These are phyloP conservation scores for Gossypium australe DNA, from an alignment of 345 rosid genomes.

Conservation along the genomic window DNA sequence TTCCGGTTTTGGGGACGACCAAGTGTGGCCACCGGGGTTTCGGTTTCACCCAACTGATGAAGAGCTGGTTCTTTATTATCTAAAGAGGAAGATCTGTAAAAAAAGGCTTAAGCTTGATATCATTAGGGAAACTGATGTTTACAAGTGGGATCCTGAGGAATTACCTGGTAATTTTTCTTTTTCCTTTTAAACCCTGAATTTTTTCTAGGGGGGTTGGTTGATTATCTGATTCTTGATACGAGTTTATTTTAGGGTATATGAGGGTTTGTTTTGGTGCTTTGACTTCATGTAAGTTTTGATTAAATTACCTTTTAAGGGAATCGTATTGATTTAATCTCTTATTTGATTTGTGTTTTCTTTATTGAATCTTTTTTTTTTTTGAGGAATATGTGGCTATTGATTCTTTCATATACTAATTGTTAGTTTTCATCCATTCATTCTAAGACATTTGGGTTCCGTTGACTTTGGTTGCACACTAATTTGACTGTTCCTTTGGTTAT, in stretches of 20 bases:
- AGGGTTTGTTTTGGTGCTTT: background rate
- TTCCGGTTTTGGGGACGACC: constrained; percentile 23
- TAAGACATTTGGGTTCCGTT: background rate
- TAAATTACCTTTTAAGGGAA: background rate
- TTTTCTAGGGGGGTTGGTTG: background rate
- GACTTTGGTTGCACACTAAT: background rate
- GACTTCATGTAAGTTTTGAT: constrained; percentile 6
- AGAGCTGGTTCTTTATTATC: constrained; percentile 67
- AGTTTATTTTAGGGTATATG: background rate
- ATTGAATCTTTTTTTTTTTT: background rate
- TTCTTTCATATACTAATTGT: no score
- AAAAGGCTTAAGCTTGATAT: constrained; percentile 47
- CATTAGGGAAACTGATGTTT: constrained; percentile 73
- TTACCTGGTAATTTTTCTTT: constrained; percentile 50
- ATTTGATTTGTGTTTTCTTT: background rate
- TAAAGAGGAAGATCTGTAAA: constrained; percentile 76
- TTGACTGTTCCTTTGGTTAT: background rate
- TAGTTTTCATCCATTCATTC: background rate
- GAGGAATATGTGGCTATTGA: background rate
- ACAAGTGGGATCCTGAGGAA: constrained; percentile 93
- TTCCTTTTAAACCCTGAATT: background rate
- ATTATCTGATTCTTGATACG: background rate
- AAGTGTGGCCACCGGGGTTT: constrained; percentile 81
- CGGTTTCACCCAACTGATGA: constrained; percentile 95
- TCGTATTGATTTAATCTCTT: background rate